These are phyloP conservation scores for Geotrichum fermentans DNA, from an alignment of 1,139 yeast genomes.

Conservation along the genomic window DNA sequence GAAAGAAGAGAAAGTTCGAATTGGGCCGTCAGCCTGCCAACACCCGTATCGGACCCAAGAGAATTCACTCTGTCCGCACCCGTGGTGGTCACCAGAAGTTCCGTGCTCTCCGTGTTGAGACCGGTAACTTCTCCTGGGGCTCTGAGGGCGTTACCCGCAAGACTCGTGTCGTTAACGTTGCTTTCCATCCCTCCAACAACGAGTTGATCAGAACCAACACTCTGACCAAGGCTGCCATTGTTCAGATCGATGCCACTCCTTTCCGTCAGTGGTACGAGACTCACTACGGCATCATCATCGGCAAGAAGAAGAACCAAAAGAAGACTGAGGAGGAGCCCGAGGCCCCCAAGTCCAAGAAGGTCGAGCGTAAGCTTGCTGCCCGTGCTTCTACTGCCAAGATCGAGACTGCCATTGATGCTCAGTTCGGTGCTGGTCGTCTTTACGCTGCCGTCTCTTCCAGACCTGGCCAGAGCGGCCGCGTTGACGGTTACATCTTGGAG, in stretches of 20 bases:
- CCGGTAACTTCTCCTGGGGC: slow-evolving; percentile 99
- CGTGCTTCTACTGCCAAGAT: slow-evolving; percentile 82
- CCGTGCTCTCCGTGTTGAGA: slow-evolving; percentile 99
- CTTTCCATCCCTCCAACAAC: slow-evolving; percentile 99
- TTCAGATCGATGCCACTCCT: slow-evolving; percentile 99
- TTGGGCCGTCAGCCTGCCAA: slow-evolving; percentile 99
- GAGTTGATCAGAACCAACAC: slow-evolving; percentile 99
- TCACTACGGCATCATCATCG: slow-evolving; percentile 92
- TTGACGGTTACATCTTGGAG: slow-evolving; percentile 99
- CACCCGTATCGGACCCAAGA: slow-evolving; percentile 98
- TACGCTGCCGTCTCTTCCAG: slow-evolving; percentile 98
- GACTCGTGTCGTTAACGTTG: slow-evolving; percentile 97
- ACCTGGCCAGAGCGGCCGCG: slow-evolving; percentile 99
- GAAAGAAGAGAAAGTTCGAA: slow-evolving; percentile 99
- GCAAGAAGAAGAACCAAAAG: slow-evolving; percentile 61
- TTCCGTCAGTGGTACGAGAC: slow-evolving; percentile 99
- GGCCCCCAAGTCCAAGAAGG: slow-evolving; percentile 66
- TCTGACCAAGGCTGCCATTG: slow-evolving; percentile 97
- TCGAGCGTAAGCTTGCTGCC: slow-evolving; percentile 85
- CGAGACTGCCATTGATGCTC: slow-evolving; percentile 88
- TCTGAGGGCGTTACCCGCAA: slow-evolving; percentile 97
- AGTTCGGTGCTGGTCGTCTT: slow-evolving; percentile 60
- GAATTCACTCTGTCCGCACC: slow-evolving; percentile 98
- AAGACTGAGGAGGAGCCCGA: slow-evolving; percentile 37
- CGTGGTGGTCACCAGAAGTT: slow-evolving; percentile 99